Conservation (phyloP, 148 eudicot genomes). For the Selenicereus undatus region DNA sequence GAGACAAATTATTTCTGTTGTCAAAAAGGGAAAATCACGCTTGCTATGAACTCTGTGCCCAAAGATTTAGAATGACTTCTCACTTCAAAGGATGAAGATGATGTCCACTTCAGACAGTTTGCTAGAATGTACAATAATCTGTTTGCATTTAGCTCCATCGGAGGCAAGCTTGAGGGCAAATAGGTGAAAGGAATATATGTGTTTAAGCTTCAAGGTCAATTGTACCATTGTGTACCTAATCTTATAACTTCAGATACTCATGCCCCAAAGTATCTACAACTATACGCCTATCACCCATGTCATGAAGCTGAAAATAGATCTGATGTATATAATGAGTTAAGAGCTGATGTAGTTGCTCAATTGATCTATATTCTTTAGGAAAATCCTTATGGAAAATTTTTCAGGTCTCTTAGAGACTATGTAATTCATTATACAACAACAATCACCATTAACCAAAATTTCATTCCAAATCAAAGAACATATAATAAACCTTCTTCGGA, state of each 20-base stretch:
- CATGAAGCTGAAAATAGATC: background rate
- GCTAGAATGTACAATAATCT: background rate
- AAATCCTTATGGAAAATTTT: conserved; percentile 14
- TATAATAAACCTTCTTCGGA: background rate
- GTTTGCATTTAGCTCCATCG: background rate
- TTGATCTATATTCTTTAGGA: background rate
- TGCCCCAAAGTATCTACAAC: background rate
- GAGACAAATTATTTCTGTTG: background rate
- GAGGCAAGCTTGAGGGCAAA: background rate
- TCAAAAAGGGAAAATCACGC: background rate
- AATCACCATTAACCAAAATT: background rate
- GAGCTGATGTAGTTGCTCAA: background rate
- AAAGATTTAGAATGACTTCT: background rate
- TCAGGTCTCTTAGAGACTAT: background rate
- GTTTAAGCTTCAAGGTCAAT: background rate
- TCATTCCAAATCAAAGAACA: background rate
- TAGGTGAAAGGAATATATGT: background rate
- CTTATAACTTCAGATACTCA: background rate
- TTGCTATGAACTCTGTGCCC: background rate
- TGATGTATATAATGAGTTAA: background rate
- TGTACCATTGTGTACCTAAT: background rate
- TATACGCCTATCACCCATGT: conserved; percentile 5
- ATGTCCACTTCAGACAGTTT: background rate
- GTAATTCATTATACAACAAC: background rate
- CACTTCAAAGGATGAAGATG: background rate